Evolutionary conservation across 2,329 filamentous ascomycete species (phyloP), one percentile per base, ranked within the genome.

Genomic region (Rhexocercosporidium sp.): DNA sequence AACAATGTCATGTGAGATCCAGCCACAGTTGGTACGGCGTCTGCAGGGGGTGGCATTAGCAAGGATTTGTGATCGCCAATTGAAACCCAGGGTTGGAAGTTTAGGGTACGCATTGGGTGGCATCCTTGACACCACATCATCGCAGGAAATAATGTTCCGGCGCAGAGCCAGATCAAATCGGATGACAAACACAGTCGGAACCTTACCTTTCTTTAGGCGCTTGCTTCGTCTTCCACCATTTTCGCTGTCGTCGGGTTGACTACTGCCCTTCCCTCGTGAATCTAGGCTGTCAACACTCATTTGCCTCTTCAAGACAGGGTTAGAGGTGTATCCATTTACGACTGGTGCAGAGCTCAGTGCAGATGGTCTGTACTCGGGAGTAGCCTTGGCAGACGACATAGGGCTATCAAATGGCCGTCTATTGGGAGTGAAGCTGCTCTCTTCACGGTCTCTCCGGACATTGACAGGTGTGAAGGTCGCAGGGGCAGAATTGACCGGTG

Each of bases 1-100:
- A 97, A 94, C 75, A 95, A 88, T 69, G 93, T 96, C 94, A 98
- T 98, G 81, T 98, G 94, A 62, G 95, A 98, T 64, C 96, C 96
- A 71, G 94, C 94, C 72, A 99, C 93, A 39, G 93, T 97, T 51
- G 95, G 93, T 41, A 90, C 86, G 51, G 84, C 82, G 79, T 88
- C 86, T 84, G 77, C 71, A 79, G 69, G 74, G 74, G 74, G 71
- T 75, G 69, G 71, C 69, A 77, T 81, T 80, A 82, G 81, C 77
- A 66, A 65, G 65, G 70, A 60, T 64, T 14, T 61, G 51, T 22
- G 54, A 62, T 68, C 68, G 63, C 74, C 73, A 73, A 75, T 76
- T 64, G 66, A 60, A 59, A 69, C 27, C 59, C 49, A 49, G 39
- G 31, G 61, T 51, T 25, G 34, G 62, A 64, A 64, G 62, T 64